phyloP scores from a whole-genome alignment of 1,284 basidiomycete genomes.

The Phlebopus sp. region DNA sequence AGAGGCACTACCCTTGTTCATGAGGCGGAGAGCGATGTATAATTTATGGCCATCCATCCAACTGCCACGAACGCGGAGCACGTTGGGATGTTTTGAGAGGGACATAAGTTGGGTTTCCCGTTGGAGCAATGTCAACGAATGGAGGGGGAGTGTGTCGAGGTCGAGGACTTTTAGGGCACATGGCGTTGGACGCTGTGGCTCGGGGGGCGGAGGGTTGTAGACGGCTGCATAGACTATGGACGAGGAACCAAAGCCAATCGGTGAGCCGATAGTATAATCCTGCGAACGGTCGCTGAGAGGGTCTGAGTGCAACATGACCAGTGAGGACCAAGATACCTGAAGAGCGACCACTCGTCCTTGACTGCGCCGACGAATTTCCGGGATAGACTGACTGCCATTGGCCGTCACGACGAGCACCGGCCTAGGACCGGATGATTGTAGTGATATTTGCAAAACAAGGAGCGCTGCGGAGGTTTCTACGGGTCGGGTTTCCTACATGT shows the following conservation, averaged over 20 bases:
- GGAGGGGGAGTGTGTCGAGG: conserved; percentile 71
- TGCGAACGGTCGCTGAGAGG: conserved; percentile 54
- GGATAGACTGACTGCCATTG: conserved; percentile 14
- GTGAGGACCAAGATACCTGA: conserved; percentile 47
- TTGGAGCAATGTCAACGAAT: conserved; percentile 66
- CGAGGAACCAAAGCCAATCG: conserved; percentile 85
- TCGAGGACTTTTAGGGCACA: conserved; percentile 89
- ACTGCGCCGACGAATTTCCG: conserved; percentile 68
- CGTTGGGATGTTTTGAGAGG: conserved; percentile 89
- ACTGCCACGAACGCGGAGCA: conserved; percentile 83
- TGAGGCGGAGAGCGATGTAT: conserved; percentile 83
- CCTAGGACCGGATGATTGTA: too few relatives aligned
- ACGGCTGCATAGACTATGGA: conserved; percentile 81
- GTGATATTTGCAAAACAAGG: too few relatives aligned
- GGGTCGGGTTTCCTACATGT: too few relatives aligned
- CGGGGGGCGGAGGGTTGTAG: conserved; percentile 47
- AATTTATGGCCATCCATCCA: conserved; percentile 85
- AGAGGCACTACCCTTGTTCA: conserved; percentile 84
- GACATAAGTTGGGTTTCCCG: conserved; percentile 91
- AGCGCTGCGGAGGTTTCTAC: too few relatives aligned
- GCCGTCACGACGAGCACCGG: background rate
- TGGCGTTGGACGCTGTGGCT: conserved; percentile 41
- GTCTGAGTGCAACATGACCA: conserved; percentile 2
- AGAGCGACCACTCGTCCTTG: conserved; percentile 82
- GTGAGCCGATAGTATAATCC: conserved; percentile 71